These are phyloP conservation scores for Oryza longistaminata DNA, from an alignment of 176 grass and related monocot species.

Conservation along the genomic window DNA sequence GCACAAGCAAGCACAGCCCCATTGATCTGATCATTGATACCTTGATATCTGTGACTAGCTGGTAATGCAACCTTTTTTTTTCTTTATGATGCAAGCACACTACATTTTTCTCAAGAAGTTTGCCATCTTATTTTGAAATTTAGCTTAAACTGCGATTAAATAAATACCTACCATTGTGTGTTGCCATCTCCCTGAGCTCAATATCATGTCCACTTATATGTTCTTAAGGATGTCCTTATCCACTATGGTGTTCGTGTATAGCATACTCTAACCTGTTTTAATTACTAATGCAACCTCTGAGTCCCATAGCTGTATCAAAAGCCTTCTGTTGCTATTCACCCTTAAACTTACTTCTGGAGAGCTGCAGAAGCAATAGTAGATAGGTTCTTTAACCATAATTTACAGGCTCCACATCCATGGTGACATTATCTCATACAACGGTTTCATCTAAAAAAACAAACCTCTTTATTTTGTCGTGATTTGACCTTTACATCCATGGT, in stretches of 20 bases:
- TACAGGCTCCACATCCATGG: neutral
- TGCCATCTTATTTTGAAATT: neutral
- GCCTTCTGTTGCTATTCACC: neutral
- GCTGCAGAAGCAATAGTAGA: neutral
- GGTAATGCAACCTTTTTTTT: neutral
- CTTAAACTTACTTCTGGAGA: neutral
- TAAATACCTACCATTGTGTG: neutral
- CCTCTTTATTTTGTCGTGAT: neutral
- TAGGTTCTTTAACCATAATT: neutral
- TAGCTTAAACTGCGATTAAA: neutral
- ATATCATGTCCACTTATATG: conserved; percentile 10
- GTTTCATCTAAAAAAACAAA: neutral
- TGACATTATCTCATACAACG: neutral
- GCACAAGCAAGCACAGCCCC: too few species aligned
- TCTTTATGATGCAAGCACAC: neutral
- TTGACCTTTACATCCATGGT: neutral
- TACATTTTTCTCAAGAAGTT: neutral
- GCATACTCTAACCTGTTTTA: neutral
- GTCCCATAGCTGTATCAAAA: neutral
- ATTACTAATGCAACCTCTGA: neutral
- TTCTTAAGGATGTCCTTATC: neutral
- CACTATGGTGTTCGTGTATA: neutral
- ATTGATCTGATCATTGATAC: neutral
- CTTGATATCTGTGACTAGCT: neutral
- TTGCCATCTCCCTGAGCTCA: neutral